Evolutionary conservation across 345 rosid species (phyloP).

Genomic region (Viola odorata): DNA sequence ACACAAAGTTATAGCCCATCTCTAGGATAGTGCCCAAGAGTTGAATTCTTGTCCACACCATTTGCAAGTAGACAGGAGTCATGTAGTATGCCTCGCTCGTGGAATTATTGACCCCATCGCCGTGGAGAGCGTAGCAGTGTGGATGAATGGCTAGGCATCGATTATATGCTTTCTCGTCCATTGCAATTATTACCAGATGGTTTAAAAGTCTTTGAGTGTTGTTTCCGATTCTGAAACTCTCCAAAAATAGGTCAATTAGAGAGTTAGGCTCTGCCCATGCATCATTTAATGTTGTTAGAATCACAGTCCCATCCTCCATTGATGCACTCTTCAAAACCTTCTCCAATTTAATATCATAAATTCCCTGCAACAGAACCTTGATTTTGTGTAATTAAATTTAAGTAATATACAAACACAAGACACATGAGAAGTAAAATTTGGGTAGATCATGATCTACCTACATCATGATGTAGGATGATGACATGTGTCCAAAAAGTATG

Average conservation of each 20-base stretch:
- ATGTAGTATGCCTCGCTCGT: slow-evolving; percentile 46
- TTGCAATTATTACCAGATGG: slow-evolving; percentile 45
- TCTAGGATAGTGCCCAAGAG: slow-evolving; percentile 40
- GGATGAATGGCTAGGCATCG: slow-evolving; percentile 43
- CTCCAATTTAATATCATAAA: neutral
- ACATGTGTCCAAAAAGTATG: too few relatives aligned
- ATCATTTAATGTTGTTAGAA: slow-evolving; percentile 52
- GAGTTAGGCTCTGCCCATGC: slow-evolving; percentile 66
- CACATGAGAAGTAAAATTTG: too few relatives aligned
- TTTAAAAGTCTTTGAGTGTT: slow-evolving; percentile 37
- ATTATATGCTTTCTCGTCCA: slow-evolving; percentile 45
- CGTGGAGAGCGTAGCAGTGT: slow-evolving; percentile 37
- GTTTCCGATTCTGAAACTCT: slow-evolving; percentile 45
- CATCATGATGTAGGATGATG: too few relatives aligned
- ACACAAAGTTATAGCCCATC: slow-evolving; percentile 55
- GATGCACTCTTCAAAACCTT: slow-evolving; percentile 15
- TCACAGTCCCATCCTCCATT: slow-evolving; percentile 43
- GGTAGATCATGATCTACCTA: too few relatives aligned
- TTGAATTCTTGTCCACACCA: slow-evolving; percentile 71
- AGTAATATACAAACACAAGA: too few relatives aligned
- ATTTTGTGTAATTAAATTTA: too few relatives aligned
- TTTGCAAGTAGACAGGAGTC: slow-evolving; percentile 44
- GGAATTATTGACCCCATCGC: slow-evolving; percentile 29
- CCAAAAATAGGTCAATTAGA: slow-evolving; percentile 49
- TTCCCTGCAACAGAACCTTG: too few relatives aligned